These are phyloP conservation scores for Cyclocybe cylindracea DNA, from an alignment of 768 basidiomycete genomes.

Conservation along the genomic window DNA sequence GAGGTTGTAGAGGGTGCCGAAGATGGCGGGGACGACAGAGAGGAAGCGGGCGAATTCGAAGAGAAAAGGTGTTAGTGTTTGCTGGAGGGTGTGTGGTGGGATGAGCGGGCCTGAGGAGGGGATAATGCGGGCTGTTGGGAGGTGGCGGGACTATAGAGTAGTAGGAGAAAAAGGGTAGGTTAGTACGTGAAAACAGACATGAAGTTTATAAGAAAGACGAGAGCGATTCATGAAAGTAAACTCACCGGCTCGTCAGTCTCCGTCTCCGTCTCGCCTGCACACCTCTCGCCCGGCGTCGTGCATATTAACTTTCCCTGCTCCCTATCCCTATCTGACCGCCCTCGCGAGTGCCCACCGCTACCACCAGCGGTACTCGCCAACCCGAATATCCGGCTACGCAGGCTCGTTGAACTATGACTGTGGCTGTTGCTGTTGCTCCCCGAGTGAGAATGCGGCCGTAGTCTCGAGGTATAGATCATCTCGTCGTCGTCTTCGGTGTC, in stretches of 20 bases:
- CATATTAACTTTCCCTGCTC: conserved; percentile 47
- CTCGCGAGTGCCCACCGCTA: conserved; percentile 31
- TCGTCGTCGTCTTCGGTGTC: conserved; percentile 36
- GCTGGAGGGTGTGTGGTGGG: conserved; percentile 46
- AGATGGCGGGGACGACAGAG: conserved; percentile 69
- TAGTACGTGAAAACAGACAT: neutral
- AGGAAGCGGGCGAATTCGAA: conserved; percentile 73
- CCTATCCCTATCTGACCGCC: too few relatives aligned
- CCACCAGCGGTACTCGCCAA: conserved; percentile 10
- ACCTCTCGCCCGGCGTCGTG: conserved; percentile 57
- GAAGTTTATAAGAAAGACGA: neutral
- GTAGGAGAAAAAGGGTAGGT: neutral
- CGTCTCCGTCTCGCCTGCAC: conserved; percentile 80
- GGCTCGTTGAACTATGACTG: conserved; percentile 13
- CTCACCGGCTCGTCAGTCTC: conserved; percentile 77
- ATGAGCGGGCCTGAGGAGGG: conserved; percentile 50
- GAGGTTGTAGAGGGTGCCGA: conserved; percentile 65
- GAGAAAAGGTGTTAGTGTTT: conserved; percentile 55
- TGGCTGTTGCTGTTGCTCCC: conserved; percentile 2
- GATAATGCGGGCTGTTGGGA: conserved; percentile 69
- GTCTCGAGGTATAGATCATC: conserved; percentile 30
- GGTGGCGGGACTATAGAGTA: conserved; percentile 52
- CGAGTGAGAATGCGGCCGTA: conserved; percentile 11
- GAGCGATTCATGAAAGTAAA: conserved; percentile 1
- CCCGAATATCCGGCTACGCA: conserved; percentile 33